Evolutionary conservation across 2,329 filamentous ascomycete genomes (phyloP).

Genomic region (Stagonosporopsis vannaccii): DNA sequence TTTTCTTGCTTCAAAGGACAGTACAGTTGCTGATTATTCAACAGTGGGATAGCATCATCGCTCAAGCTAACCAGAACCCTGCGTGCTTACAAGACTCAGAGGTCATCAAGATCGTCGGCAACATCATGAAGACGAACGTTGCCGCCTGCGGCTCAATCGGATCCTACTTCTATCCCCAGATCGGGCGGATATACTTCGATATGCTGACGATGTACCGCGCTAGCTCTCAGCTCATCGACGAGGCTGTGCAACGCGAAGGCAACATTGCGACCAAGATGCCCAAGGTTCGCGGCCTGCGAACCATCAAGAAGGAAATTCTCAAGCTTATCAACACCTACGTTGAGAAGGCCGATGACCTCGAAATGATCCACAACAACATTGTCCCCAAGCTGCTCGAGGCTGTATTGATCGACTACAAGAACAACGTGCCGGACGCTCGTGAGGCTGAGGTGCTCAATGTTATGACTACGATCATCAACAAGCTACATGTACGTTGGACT

Average conservation of each 20-base stretch:
- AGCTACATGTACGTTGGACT: conserved; percentile 84
- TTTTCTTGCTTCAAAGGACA: not conserved
- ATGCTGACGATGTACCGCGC: conserved; percentile 99
- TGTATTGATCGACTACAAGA: conserved; percentile 94
- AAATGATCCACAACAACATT: conserved; percentile 91
- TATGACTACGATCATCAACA: conserved; percentile 96
- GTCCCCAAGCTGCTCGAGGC: conserved; percentile 95
- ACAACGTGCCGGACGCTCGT: conserved; percentile 92
- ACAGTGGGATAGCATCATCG: conserved; percentile 91
- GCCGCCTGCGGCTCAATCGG: conserved; percentile 98
- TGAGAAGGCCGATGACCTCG: conserved; percentile 94
- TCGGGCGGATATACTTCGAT: conserved; percentile 95
- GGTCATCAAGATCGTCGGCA: conserved; percentile 97
- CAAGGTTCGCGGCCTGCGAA: conserved; percentile 90
- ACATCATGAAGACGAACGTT: conserved; percentile 99
- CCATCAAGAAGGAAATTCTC: conserved; percentile 98
- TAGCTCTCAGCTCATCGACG: conserved; percentile 94
- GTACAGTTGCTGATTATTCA: conserved; percentile 20
- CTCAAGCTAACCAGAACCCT: conserved; percentile 83
- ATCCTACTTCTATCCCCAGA: conserved; percentile 96
- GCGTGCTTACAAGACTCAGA: conserved; percentile 88
- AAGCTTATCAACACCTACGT: conserved; percentile 99
- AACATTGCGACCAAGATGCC: conserved; percentile 97
- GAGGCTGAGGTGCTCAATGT: conserved; percentile 97
- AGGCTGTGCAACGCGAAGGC: conserved; percentile 86